A percentile compares a stretch with the other conserved stretches of the same genome.
These are phyloP conservation scores for Fusarium sacchari DNA, from an alignment of 2,329 filamentous ascomycete genomes.

Conservation along the genomic window DNA sequence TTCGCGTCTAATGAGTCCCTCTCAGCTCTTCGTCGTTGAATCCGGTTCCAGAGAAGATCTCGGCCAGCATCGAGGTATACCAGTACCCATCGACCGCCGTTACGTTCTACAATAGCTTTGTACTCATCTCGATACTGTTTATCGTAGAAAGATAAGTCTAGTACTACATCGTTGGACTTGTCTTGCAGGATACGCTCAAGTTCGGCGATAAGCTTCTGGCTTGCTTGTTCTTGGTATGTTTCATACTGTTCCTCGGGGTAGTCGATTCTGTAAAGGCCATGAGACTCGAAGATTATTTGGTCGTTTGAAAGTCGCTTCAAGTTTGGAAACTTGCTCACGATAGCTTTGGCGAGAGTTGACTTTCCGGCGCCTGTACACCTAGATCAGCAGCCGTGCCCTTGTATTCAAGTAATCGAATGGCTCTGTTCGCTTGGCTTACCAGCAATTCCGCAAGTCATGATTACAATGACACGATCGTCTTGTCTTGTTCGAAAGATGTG, in stretches of 20 bases:
- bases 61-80: slow-evolving; percentile 42
- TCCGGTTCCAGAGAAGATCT: slow-evolving; percentile 45
- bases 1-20: slow-evolving; percentile 2
- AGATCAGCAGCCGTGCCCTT: not conserved
- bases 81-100: slow-evolving; percentile 46
- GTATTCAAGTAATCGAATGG: not conserved
- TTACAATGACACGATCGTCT: not conserved
- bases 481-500: not conserved
- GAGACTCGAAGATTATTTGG: not conserved
- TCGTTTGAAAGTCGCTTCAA: not conserved
- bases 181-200: slow-evolving; percentile 23
- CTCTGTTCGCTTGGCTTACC: not conserved
- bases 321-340: not conserved
- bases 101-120: slow-evolving; percentile 37
- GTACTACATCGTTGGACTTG: slow-evolving; percentile 38
- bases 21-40: slow-evolving; percentile 39
- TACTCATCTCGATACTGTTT: slow-evolving; percentile 46
- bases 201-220: not conserved
- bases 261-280: slow-evolving; percentile 5
- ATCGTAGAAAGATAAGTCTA: slow-evolving; percentile 48
- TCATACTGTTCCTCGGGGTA: not conserved
- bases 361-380: not conserved
- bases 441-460: not conserved
- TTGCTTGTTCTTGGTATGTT: not conserved
- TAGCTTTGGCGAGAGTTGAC: slow-evolving; percentile 3